These are phyloP conservation scores for Zanthoxylum bungeanum DNA, from an alignment of 345 rosid species.

Conservation along the genomic window DNA sequence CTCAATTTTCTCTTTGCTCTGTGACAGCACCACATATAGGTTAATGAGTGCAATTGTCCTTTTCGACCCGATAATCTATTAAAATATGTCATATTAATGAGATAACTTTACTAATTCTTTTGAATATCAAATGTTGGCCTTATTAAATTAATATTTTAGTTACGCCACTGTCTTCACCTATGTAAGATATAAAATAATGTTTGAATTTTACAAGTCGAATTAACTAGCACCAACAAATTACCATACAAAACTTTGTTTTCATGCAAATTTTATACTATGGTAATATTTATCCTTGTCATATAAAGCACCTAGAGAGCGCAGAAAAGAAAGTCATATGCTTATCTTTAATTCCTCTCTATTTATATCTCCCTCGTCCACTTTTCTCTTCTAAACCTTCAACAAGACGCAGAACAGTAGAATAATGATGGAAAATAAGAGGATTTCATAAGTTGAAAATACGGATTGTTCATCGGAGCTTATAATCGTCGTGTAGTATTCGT, in stretches of 20 bases:
- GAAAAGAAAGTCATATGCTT: background rate
- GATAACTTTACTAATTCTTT: no score
- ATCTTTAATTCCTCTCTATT: conserved; percentile 17
- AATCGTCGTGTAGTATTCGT: conserved; percentile 3
- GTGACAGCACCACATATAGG: no score
- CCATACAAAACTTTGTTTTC: background rate
- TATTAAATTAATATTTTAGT: no score
- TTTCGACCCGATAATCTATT: no score
- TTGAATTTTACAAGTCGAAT: background rate
- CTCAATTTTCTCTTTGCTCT: background rate
- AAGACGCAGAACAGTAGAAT: background rate
- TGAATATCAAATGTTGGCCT: no score
- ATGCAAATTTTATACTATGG: background rate
- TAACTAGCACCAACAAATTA: background rate
- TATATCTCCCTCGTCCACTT: conserved; percentile 31
- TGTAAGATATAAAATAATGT: no score
- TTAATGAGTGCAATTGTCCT: no score
- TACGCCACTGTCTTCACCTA: no score
- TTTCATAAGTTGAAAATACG: background rate
- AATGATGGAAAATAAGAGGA: background rate
- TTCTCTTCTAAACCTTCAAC: conserved; percentile 23
- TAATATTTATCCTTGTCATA: background rate
- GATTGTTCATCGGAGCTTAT: background rate
- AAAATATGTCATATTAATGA: no score
- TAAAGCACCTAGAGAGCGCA: background rate